Percentiles rank a stretch among this genome's conserved stretches.
These are phyloP conservation scores for Tremella yokohamensis DNA, from an alignment of 768 basidiomycete genomes.

Conservation along the genomic window DNA sequence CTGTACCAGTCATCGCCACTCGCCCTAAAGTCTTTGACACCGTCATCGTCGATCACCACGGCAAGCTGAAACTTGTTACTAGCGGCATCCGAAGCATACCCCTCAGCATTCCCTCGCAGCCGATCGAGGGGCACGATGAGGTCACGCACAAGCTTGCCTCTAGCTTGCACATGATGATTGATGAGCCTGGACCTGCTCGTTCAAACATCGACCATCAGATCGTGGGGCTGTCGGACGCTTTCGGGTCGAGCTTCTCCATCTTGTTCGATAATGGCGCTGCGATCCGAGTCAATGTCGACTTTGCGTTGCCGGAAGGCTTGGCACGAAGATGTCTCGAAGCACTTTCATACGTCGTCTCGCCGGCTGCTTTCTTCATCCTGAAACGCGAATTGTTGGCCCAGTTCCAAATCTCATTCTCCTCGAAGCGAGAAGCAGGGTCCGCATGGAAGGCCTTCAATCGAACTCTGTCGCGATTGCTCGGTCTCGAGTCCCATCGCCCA, in stretches of 20 bases:
- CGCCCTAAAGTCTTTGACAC: conserved; percentile 67
- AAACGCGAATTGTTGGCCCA: conserved; percentile 51
- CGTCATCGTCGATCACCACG: conserved; percentile 61
- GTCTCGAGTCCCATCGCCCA: background rate
- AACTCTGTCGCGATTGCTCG: conserved; percentile 15
- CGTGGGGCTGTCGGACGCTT: conserved; percentile 56
- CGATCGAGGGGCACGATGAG: conserved; percentile 21
- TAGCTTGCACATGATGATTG: conserved; percentile 28
- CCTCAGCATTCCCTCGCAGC: conserved; percentile 11
- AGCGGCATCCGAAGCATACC: conserved; percentile 58
- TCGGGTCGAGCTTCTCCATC: conserved; percentile 59
- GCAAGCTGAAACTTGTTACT: conserved; percentile 60
- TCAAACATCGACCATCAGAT: conserved; percentile 40
- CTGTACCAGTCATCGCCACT: conserved; percentile 62
- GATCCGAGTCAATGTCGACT: conserved; percentile 58
- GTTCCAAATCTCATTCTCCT: background rate
- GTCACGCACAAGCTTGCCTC: conserved; percentile 25
- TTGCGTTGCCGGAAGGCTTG: conserved; percentile 59
- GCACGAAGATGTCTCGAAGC: conserved; percentile 62
- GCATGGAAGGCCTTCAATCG: conserved; percentile 18
- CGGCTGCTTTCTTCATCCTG: conserved; percentile 62
- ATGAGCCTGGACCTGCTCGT: conserved; percentile 11
- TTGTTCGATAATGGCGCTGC: conserved; percentile 58
- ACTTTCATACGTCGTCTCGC: conserved; percentile 62
- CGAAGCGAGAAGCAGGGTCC: background rate